Base-by-base conservation (phyloP, 2,329 filamentous ascomycete genomes). In the Aureobasidium namibiae region DNA sequence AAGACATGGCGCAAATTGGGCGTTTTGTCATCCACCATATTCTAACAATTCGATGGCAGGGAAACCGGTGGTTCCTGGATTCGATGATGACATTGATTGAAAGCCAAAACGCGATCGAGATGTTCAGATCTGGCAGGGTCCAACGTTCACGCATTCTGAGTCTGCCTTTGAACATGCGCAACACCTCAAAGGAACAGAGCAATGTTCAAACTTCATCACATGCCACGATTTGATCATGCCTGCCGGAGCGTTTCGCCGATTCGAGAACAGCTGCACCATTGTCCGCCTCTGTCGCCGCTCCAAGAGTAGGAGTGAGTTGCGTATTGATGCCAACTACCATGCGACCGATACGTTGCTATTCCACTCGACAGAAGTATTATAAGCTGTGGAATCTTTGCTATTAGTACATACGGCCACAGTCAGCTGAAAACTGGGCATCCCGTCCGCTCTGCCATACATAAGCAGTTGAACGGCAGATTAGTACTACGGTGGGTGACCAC, bases 41-140 rank as follows among this genome's bases (percentile, higher is more conserved):
- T 36, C 34, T 13, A 18, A n/a, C 9, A 16, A 2, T 42, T 21
- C 16, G 7, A 16, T 29, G 49, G 36, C 50, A 54, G 13, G 14
- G 5, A 41, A 42, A 54, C 38, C n/a, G n/a, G n/a, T n/a, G 23
- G 50, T 54, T 53, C 36, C 24, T 53, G 36, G 16, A 33, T 10
- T 23, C 31, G 50, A 54, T 54, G 50, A 54, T 54, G 50, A 54
- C 50, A 54, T 54, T 42, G 38, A 54, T 54, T 54, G 36, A 11
- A 42, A 42, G 50, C 16, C 26, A 33, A 24, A 54, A 42, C 50
- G 26, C 36, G 36, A 54, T 33, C 50, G 24, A 42, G 10, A 13
- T 26, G 26, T 26, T 26, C 42, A 14, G n/a, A 10, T 41, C n/a
- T n/a, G n/a, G n/a, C 38, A 41, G 38, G 38, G 38, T 41, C 38